A percentile compares a stretch with the other conserved stretches of the same genome.
phyloP scores from a whole-genome alignment of 805 yeast genomes.

The Cyberlindnera petersonii region DNA sequence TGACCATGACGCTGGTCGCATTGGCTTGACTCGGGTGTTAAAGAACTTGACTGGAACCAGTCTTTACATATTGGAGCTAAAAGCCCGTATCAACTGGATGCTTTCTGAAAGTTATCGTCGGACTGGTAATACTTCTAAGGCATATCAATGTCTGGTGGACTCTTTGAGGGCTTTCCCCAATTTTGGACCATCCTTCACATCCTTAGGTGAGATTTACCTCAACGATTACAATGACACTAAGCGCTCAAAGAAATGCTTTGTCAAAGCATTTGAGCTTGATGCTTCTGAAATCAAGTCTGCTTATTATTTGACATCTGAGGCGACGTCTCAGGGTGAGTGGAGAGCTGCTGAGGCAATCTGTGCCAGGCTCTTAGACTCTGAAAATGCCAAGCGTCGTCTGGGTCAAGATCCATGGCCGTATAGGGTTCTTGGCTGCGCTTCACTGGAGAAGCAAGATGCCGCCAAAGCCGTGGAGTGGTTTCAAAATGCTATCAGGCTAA shows the following conservation, averaged over 20 bases:
- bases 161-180: slow-evolving; percentile 62
- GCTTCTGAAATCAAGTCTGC: slow-evolving; percentile 75
- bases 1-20: slow-evolving; percentile 48
- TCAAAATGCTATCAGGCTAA: slow-evolving; percentile 75
- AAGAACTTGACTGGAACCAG: slow-evolving; percentile 45
- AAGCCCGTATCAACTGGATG: slow-evolving; percentile 68
- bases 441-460: slow-evolving; percentile 66
- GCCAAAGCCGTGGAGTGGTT: slow-evolving; percentile 83
- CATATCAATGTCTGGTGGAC: slow-evolving; percentile 55
- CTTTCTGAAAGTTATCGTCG: slow-evolving; percentile 60
- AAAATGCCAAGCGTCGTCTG: slow-evolving; percentile 49
- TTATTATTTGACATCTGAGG: slow-evolving; percentile 61
- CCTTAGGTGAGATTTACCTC: slow-evolving; percentile 72
- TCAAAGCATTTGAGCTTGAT: slow-evolving; percentile 86
- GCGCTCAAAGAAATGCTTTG: slow-evolving; percentile 81
- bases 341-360: slow-evolving; percentile 74
- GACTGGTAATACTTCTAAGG: slow-evolving; percentile 34
- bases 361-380: slow-evolving; percentile 59
- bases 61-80: slow-evolving; percentile 46
- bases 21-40: slow-evolving; percentile 37
- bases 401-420: slow-evolving; percentile 74
- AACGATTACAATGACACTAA: slow-evolving; percentile 51
- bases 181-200: slow-evolving; percentile 76
- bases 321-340: slow-evolving; percentile 74
- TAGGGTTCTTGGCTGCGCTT: slow-evolving; percentile 76